These are phyloP conservation scores for Intubia oerlemansii DNA, from an alignment of 2,329 filamentous ascomycete genomes.

Conservation along the genomic window DNA sequence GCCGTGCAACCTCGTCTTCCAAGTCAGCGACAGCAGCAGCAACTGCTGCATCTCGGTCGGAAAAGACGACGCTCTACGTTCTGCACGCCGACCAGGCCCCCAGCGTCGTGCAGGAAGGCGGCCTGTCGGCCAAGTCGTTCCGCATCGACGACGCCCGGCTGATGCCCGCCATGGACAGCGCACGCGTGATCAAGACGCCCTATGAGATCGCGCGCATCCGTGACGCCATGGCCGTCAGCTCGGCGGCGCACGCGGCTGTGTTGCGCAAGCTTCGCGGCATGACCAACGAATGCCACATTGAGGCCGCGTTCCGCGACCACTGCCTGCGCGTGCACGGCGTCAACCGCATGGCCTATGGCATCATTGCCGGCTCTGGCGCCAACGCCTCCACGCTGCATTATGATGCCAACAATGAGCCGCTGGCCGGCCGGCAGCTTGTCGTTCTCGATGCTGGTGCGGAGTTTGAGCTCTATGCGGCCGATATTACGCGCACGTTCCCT, in stretches of 20 bases:
- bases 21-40: neutral
- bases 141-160: conserved; percentile 30
- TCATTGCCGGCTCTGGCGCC: conserved; percentile 70
- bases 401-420: conserved; percentile 50
- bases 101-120: neutral
- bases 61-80: conserved; percentile 17
- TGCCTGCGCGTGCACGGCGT: conserved; percentile 49
- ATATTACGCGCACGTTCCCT: conserved; percentile 78
- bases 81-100: conserved; percentile 15
- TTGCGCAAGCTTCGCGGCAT: conserved; percentile 40
- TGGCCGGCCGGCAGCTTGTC: conserved; percentile 49
- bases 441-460: conserved; percentile 80
- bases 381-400: conserved; percentile 83
- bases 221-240: conserved; percentile 61
- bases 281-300: conserved; percentile 61
- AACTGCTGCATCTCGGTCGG: too few species aligned
- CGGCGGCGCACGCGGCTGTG: conserved; percentile 53
- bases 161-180: conserved; percentile 53
- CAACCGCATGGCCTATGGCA: conserved; percentile 61
- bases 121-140: conserved; percentile 5
- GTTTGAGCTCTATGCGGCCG: conserved; percentile 67
- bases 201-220: conserved; percentile 71
- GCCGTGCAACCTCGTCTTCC: neutral
- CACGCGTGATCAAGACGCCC: conserved; percentile 64
- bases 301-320: conserved; percentile 52